Evolutionary conservation across 2,329 filamentous ascomycete species (phyloP).

Genomic region (Alternaria postmessia): DNA sequence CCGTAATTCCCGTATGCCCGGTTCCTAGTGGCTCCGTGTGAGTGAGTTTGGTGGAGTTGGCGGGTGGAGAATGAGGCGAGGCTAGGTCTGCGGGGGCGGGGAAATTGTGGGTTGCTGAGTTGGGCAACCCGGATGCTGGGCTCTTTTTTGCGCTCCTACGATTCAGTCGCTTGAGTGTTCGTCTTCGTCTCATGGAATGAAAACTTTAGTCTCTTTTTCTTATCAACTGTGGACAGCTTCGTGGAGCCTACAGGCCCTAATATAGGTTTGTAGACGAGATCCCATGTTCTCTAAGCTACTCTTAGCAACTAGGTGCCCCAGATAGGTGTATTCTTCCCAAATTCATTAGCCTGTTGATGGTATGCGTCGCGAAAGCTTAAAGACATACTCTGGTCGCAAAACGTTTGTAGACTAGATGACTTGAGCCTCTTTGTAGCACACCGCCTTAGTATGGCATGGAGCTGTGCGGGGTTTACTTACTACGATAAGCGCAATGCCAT

Average conservation of each 20-base stretch:
- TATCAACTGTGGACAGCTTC: no score
- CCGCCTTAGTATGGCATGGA: background rate
- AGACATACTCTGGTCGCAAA: background rate
- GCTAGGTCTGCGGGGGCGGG: constrained; percentile 51
- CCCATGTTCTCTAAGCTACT: background rate
- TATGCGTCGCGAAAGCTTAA: background rate
- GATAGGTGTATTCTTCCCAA: background rate
- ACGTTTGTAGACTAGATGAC: background rate
- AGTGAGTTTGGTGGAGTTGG: constrained; percentile 6
- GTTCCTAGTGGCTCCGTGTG: constrained; percentile 6
- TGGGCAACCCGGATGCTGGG: constrained; percentile 14
- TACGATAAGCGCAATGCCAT: background rate
- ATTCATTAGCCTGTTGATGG: background rate
- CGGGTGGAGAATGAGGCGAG: constrained; percentile 9
- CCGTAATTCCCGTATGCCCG: constrained; percentile 14
- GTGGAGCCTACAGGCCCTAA: background rate
- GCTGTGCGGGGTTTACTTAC: background rate
- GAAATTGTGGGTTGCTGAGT: constrained; percentile 34
- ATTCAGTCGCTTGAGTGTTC: background rate
- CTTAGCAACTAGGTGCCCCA: background rate
- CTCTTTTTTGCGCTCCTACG: background rate
- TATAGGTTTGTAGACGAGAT: no score
- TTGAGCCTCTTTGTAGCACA: background rate
- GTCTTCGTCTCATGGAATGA: background rate
- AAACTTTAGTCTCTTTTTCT: background rate